Evolutionary conservation across 176 grass and related monocot genomes (phyloP).

Genomic region (Typha latifolia): DNA sequence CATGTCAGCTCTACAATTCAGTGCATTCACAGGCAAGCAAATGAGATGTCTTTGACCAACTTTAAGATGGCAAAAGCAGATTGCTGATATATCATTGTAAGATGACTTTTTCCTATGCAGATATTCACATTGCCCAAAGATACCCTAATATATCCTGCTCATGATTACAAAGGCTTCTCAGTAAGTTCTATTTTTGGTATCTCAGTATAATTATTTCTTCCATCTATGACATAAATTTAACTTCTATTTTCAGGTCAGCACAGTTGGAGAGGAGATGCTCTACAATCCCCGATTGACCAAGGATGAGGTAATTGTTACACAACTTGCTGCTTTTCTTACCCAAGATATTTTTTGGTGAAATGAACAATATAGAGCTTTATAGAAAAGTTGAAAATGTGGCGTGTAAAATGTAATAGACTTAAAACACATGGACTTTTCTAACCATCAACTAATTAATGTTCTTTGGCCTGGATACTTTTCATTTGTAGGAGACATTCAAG

Average conservation of each 20-base stretch:
- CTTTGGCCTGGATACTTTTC: background rate
- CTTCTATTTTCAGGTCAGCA: slow-evolving; percentile 54
- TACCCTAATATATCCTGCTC: slow-evolving; percentile 81
- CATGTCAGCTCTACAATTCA: slow-evolving; percentile 54
- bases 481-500: slow-evolving; percentile 69
- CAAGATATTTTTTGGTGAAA: too few relatives aligned
- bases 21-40: slow-evolving; percentile 94
- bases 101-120: slow-evolving; percentile 24
- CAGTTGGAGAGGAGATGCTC: slow-evolving; percentile 79
- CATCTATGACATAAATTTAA: slow-evolving; percentile 6
- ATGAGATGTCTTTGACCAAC: background rate
- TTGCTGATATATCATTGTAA: background rate
- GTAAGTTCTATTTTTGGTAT: slow-evolving; percentile 25
- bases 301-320: slow-evolving; percentile 48
- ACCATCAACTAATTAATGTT: background rate
- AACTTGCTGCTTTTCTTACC: too few relatives aligned
- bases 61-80: background rate
- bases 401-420: too few relatives aligned
- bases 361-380: too few relatives aligned
- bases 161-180: slow-evolving; percentile 97
- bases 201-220: slow-evolving; percentile 1
- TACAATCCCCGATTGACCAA: slow-evolving; percentile 74
- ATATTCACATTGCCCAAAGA: slow-evolving; percentile 84
- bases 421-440: background rate
- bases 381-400: too few relatives aligned